Base-by-base conservation (phyloP, 257 asterid genomes). In the Handroanthus guayacan region DNA sequence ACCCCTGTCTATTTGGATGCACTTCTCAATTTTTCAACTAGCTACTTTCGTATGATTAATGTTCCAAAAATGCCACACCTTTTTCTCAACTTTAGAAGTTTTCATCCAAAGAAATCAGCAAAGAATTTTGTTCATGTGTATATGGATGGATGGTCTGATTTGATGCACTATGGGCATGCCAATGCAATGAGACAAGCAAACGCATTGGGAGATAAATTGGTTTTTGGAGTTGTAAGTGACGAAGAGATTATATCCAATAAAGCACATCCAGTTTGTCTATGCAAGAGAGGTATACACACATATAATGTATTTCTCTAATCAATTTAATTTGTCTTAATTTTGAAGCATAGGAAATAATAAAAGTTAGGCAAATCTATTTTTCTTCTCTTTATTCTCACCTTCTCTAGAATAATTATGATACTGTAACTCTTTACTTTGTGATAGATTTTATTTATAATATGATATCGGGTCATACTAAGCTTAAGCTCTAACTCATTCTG, bases 81-180 rank as follows among this genome's bases (percentile, higher is more conserved):
- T 51, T 88, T 93, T 9, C 93, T 92, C 6, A 89, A 87, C 77
- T 78, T 86, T 83, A 83, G 89, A 50, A 80, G 81, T 70, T 91
- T 91, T 55, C 91, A 92, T 62, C 88, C 89, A 86, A 92, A 87
- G 82, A 89, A 83, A 67, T 68, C 79, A 39, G 76, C 79, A 17
- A 92, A 88, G 84, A 89, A 86, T 83, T 84, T 85, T 9, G 79
- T 91, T 45, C 99, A 95, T 79, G 99, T 95, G 56, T 95, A 92
- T 77, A 92, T 95, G 96, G 99, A 95, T 84, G 99, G 98, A 44
- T 95, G 99, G 75, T 95, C 92, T 74, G 99, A 95, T 82, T 89
- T 95, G 34, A 95, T 95, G 99, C 99, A 95, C 81, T 92, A 95
- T 73, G 97, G 99, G 75, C 99, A 95, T 75, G 99, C 99, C 39